A percentile compares a stretch with the other conserved stretches of the same genome.
phyloP scores from a whole-genome alignment of 441 rosid genomes.

The Gossypium davidsonii region DNA sequence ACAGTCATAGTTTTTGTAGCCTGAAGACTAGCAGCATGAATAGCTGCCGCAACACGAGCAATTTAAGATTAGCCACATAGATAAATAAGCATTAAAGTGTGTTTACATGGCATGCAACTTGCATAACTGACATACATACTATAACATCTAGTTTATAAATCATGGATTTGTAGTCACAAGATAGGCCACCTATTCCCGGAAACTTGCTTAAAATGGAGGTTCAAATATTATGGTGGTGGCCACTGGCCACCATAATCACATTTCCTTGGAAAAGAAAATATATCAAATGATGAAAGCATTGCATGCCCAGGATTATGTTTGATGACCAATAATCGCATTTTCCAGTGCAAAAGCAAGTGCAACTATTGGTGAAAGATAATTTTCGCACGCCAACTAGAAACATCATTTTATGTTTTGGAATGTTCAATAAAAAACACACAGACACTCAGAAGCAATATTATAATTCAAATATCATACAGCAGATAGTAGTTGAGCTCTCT shows the following conservation, averaged over 20 bases:
- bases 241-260: background rate
- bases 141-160: background rate
- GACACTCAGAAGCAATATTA: background rate
- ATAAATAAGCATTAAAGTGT: background rate
- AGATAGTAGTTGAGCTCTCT: conserved; percentile 66
- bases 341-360: background rate
- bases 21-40: background rate
- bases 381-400: background rate
- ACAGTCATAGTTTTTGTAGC: background rate
- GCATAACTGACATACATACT: background rate
- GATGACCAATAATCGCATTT: background rate
- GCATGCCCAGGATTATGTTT: background rate
- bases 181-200: background rate
- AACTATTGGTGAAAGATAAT: background rate
- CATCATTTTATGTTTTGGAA: background rate
- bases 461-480: conserved; percentile 45
- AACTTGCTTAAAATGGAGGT: background rate
- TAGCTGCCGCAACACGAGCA: background rate
- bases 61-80: background rate
- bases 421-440: background rate
- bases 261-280: background rate
- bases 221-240: background rate
- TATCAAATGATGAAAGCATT: background rate
- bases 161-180: background rate
- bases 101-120: background rate